phyloP scores from a whole-genome alignment of 805 yeast genomes.

The Debaryomyces prosopidis region DNA sequence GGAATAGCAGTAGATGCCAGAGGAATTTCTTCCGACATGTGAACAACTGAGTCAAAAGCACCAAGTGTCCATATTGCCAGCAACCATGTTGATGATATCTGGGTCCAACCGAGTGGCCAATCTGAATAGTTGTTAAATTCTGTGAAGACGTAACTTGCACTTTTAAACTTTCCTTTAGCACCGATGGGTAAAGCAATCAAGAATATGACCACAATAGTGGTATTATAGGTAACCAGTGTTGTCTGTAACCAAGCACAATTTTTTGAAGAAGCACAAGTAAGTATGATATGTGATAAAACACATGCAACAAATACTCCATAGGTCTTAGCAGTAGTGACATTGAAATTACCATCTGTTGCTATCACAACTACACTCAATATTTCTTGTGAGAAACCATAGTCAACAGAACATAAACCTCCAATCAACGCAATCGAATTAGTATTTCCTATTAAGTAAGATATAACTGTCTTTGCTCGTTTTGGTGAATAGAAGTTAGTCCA shows the following conservation, averaged over 20 bases:
- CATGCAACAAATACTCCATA: conserved; percentile 35
- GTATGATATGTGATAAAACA: conserved; percentile 20
- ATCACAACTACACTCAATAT: conserved; percentile 27
- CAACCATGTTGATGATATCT: conserved; percentile 15
- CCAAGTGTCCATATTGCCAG: conserved; percentile 37
- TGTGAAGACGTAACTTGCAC: conserved; percentile 56
- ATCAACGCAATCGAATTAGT: conserved; percentile 30
- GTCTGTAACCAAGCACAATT: conserved; percentile 27
- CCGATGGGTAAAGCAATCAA: conserved; percentile 32
- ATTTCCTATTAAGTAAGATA: conserved; percentile 28
- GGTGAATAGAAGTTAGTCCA: conserved; percentile 38
- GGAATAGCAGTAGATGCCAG: conserved; percentile 28
- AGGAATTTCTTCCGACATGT: conserved; percentile 31
- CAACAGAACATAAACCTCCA: conserved; percentile 30
- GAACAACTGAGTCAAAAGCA: conserved; percentile 32
- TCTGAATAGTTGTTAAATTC: conserved; percentile 47
- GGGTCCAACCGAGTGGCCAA: conserved; percentile 59
- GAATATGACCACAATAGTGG: conserved; percentile 20
- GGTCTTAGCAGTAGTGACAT: conserved; percentile 24
- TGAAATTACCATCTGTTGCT: conserved; percentile 29
- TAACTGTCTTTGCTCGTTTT: conserved; percentile 18
- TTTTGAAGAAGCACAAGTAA: conserved; percentile 25
- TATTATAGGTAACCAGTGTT: conserved; percentile 22
- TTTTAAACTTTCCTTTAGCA: conserved; percentile 37
- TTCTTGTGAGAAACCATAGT: conserved; percentile 32